Percentiles rank a stretch among this genome's conserved stretches.
These are phyloP conservation scores for Colletotrichum limetticola DNA, from an alignment of 2,329 filamentous ascomycete genomes.

Conservation along the genomic window DNA sequence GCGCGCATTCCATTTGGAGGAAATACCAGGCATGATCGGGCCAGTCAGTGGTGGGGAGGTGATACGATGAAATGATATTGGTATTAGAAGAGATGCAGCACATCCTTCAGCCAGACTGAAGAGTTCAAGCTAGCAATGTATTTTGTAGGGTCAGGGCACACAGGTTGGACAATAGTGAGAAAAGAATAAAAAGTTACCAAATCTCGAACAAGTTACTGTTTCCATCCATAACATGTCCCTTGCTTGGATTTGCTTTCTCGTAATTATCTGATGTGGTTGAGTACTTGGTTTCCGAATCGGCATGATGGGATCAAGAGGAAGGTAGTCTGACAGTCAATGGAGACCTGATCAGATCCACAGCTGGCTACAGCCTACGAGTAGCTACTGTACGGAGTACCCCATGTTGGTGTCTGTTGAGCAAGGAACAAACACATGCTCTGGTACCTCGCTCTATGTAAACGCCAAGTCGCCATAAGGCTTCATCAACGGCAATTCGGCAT, in stretches of 20 bases:
- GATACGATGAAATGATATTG: conserved; percentile 28
- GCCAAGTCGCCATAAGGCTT: background rate
- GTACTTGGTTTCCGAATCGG: background rate
- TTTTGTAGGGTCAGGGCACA: conserved; percentile 11
- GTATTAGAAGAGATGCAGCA: conserved; percentile 19
- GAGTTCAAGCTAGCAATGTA: conserved; percentile 7
- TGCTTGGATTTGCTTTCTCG: background rate
- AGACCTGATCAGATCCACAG: background rate
- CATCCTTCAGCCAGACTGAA: background rate
- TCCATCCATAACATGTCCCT: background rate
- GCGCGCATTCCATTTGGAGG: conserved; percentile 27
- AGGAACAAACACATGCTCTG: background rate
- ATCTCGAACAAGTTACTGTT: background rate
- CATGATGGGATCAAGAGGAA: background rate
- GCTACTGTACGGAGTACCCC: background rate
- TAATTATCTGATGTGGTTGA: background rate
- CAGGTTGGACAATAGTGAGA: background rate
- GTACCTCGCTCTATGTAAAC: background rate
- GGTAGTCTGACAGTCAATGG: background rate
- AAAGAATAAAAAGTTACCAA: background rate
- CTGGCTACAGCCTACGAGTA: too few relatives aligned
- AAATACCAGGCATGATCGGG: conserved; percentile 29
- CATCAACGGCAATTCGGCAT: background rate
- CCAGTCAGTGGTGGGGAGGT: conserved; percentile 10
- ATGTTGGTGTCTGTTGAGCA: background rate